These are phyloP conservation scores for Aspergillus fructus DNA, from an alignment of 2,329 filamentous ascomycete species.

Conservation along the genomic window DNA sequence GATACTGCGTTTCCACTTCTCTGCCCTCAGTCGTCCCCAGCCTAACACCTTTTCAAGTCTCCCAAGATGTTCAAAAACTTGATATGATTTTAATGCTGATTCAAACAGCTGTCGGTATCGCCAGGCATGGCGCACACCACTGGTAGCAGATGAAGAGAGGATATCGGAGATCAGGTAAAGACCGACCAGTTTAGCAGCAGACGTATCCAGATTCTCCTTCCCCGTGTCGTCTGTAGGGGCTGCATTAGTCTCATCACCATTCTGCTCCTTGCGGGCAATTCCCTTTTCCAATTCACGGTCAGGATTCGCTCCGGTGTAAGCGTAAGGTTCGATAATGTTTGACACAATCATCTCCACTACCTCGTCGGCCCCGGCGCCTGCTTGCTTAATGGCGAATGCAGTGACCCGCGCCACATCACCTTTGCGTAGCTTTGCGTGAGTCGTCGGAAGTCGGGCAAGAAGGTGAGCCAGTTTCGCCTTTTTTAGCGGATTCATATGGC, in stretches of 20 bases:
- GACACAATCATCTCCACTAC: slow-evolving; percentile 84
- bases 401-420: slow-evolving; percentile 85
- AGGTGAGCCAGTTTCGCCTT: slow-evolving; percentile 83
- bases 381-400: slow-evolving; percentile 84
- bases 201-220: slow-evolving; percentile 60
- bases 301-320: slow-evolving; percentile 69
- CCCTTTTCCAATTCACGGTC: slow-evolving; percentile 37
- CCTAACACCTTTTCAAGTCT: slow-evolving; percentile 67
- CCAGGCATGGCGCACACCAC: slow-evolving; percentile 80
- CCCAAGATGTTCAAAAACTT: slow-evolving; percentile 74
- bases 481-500: slow-evolving; percentile 77
- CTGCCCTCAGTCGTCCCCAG: slow-evolving; percentile 79
- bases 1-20: slow-evolving; percentile 81
- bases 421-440: slow-evolving; percentile 70
- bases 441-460: slow-evolving; percentile 76
- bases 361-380: slow-evolving; percentile 80
- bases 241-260: slow-evolving; percentile 29
- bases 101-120: slow-evolving; percentile 82
- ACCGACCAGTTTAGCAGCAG: slow-evolving; percentile 72
- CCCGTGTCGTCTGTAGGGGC: slow-evolving; percentile 39
- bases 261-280: slow-evolving; percentile 32
- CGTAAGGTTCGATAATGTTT: slow-evolving; percentile 77
- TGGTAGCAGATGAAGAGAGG: slow-evolving; percentile 71
- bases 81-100: slow-evolving; percentile 63
- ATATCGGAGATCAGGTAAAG: slow-evolving; percentile 81